These are phyloP conservation scores for Calcarisporium arbuscula DNA, from an alignment of 2,329 filamentous ascomycete species.

Conservation along the genomic window DNA sequence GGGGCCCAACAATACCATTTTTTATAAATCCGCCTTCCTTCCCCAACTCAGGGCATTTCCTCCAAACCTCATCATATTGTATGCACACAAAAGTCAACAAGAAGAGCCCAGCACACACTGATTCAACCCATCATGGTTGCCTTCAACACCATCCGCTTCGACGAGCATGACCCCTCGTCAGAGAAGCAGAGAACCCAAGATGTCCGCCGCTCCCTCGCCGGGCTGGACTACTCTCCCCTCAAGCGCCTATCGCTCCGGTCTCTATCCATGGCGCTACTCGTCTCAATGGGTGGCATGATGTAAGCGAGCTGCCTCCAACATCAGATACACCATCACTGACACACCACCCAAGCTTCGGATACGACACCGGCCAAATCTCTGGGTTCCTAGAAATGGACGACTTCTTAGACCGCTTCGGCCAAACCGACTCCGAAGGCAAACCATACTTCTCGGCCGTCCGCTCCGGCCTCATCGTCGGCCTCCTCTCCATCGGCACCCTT, in stretches of 20 bases:
- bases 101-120: background rate
- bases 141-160: constrained; percentile 31
- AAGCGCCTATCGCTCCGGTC: constrained; percentile 31
- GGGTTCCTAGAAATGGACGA: constrained; percentile 54
- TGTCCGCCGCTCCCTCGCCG: constrained; percentile 26
- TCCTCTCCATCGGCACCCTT: constrained; percentile 54
- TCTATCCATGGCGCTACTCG: constrained; percentile 30
- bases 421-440: constrained; percentile 30
- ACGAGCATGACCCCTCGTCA: constrained; percentile 33
- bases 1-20: too few relatives aligned
- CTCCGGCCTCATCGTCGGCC: constrained; percentile 52
- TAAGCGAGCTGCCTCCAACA: constrained; percentile 14
- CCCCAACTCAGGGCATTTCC: too few relatives aligned
- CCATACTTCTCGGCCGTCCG: constrained; percentile 44
- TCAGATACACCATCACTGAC: background rate
- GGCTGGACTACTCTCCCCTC: constrained; percentile 39
- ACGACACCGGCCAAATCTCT: constrained; percentile 48
- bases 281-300: constrained; percentile 41
- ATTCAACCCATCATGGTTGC: constrained; percentile 9
- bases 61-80: too few relatives aligned
- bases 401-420: constrained; percentile 46
- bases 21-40: too few relatives aligned
- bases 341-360: constrained; percentile 27
- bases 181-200: constrained; percentile 25
- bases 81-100: too few relatives aligned